Evolutionary conservation across 805 yeast species (phyloP).

Genomic region (Candida argentea): DNA sequence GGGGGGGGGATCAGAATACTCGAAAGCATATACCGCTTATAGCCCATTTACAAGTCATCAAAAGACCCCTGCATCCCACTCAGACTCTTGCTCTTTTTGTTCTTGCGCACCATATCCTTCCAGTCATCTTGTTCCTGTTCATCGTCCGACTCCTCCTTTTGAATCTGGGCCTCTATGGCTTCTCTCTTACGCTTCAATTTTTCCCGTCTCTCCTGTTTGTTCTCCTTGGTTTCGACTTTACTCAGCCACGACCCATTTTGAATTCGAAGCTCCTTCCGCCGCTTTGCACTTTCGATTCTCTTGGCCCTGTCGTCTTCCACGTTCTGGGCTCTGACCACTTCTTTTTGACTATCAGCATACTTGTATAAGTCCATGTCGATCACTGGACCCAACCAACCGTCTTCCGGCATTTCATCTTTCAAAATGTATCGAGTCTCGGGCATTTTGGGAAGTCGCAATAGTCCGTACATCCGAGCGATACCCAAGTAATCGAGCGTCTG

Average conservation of each 20-base stretch:
- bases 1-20: not conserved
- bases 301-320: conserved; percentile 35
- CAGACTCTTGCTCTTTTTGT: conserved; percentile 47
- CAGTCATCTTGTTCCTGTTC: conserved; percentile 59
- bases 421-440: conserved; percentile 63
- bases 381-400: conserved; percentile 63
- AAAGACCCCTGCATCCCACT: conserved; percentile 45
- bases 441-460: conserved; percentile 84
- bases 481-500: conserved; percentile 61
- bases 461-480: conserved; percentile 66
- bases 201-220: conserved; percentile 51
- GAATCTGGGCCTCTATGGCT: conserved; percentile 48
- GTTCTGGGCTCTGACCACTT: conserved; percentile 49
- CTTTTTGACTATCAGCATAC: conserved; percentile 58
- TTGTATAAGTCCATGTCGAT: conserved; percentile 60
- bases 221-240: conserved; percentile 54
- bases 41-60: conserved; percentile 35
- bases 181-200: conserved; percentile 58
- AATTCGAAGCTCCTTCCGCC: conserved; percentile 33
- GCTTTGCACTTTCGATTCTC: conserved; percentile 30
- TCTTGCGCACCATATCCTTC: conserved; percentile 69
- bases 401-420: conserved; percentile 43
- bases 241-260: conserved; percentile 74
- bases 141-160: conserved; percentile 34
- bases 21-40: not conserved